phyloP scores from a whole-genome alignment of 805 yeast species.

The Saturnispora mendoncae region DNA sequence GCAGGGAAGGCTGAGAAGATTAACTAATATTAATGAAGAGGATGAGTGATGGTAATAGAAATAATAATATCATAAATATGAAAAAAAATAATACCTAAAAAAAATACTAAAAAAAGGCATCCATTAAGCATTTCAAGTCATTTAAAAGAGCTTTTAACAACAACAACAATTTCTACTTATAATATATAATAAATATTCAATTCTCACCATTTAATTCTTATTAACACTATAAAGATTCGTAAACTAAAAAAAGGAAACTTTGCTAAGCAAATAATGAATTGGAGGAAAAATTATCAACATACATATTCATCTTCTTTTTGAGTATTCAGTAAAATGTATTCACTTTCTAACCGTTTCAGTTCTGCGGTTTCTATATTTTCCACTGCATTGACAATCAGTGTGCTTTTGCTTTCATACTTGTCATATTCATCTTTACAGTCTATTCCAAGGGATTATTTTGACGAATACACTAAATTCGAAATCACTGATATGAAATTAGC shows the following conservation, averaged over 20 bases:
- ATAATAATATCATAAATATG: background rate
- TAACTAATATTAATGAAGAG: slow-evolving; percentile 9
- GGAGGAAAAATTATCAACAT: background rate
- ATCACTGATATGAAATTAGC: slow-evolving; percentile 8
- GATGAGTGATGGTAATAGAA: slow-evolving; percentile 1
- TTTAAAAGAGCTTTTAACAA: too few relatives aligned
- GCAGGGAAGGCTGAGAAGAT: slow-evolving; percentile 8
- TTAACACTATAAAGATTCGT: too few relatives aligned
- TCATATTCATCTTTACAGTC: slow-evolving; percentile 5
- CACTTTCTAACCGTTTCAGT: slow-evolving; percentile 4
- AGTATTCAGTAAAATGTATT: background rate
- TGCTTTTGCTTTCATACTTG: slow-evolving; percentile 6
- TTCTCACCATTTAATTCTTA: too few relatives aligned
- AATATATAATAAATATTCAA: too few relatives aligned
- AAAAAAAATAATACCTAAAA: background rate
- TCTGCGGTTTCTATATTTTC: background rate
- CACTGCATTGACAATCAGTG: slow-evolving; percentile 3
- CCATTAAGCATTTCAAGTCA: too few relatives aligned
- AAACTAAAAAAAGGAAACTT: background rate
- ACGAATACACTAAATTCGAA: slow-evolving; percentile 4
- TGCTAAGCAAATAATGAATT: slow-evolving; percentile 1
- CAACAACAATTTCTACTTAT: too few relatives aligned
- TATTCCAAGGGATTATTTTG: slow-evolving; percentile 6
- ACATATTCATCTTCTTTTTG: background rate
- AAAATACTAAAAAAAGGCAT: too few relatives aligned